A percentile compares a stretch with the other conserved stretches of the same genome.
Conservation (phyloP, 129 eudicot genomes). For the Artemisia tridentata region DNA sequence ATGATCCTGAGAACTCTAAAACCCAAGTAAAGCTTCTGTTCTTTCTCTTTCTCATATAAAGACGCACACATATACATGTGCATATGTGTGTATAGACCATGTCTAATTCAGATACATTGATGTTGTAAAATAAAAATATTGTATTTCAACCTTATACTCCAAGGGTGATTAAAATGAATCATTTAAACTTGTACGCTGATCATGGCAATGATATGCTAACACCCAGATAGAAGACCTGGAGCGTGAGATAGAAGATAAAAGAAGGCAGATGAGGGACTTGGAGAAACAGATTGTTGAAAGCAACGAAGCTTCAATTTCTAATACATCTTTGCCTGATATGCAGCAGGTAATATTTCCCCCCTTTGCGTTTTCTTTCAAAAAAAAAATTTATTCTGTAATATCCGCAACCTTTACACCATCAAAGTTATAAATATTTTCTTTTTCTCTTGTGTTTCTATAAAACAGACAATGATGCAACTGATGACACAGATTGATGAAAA, state of each 20-base stretch:
- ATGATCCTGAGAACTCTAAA: constrained; percentile 85
- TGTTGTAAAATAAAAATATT: background rate
- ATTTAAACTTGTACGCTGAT: background rate
- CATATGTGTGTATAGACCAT: background rate
- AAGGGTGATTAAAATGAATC: background rate
- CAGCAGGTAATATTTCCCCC: constrained; percentile 62
- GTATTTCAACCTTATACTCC: background rate
- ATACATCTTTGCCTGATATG: constrained; percentile 84
- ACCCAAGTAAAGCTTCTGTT: constrained; percentile 44
- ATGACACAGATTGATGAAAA: constrained; percentile 83
- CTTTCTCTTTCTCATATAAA: background rate
- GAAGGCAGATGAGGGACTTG: constrained; percentile 78
- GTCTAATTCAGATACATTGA: constrained; percentile 4
- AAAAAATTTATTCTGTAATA: background rate
- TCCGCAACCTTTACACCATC: constrained; percentile 1
- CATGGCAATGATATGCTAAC: constrained; percentile 11
- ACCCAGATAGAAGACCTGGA: constrained; percentile 76
- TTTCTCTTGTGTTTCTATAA: constrained; percentile 16
- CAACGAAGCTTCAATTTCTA: constrained; percentile 82
- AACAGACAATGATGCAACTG: constrained; percentile 82
- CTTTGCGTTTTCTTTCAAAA: background rate
- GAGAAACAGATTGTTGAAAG: constrained; percentile 83
- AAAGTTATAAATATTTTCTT: constrained; percentile 7
- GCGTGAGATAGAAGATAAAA: constrained; percentile 81
- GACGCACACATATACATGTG: background rate